phyloP scores from a whole-genome alignment of 2,329 filamentous ascomycete genomes.

The Alternaria consortialis region DNA sequence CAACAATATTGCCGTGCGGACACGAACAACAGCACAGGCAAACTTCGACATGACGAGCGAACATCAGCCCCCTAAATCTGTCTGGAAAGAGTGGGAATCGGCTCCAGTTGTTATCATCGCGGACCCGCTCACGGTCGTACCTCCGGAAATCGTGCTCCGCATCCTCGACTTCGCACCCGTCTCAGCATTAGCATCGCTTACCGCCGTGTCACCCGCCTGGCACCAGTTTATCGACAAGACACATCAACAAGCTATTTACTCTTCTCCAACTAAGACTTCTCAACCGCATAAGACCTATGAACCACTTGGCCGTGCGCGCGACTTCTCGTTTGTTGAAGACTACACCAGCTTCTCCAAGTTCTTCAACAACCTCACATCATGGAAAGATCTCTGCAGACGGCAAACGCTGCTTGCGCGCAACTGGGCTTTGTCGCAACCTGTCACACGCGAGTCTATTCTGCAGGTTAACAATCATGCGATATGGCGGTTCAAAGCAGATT shows the following conservation, averaged over 20 bases:
- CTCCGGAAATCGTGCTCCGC: slow-evolving; percentile 17
- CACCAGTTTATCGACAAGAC: slow-evolving; percentile 16
- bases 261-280: slow-evolving; percentile 7
- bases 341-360: slow-evolving; percentile 15
- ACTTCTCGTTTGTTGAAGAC: slow-evolving; percentile 6
- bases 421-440: slow-evolving; percentile 3
- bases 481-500: slow-evolving; percentile 17
- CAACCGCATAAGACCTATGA: not conserved
- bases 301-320: slow-evolving; percentile 1
- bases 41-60: not conserved
- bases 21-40: not conserved
- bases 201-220: slow-evolving; percentile 10
- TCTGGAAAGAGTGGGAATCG: not conserved
- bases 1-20: slow-evolving; percentile 4
- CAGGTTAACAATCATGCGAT: slow-evolving; percentile 11
- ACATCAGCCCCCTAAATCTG: not conserved
- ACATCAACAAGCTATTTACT: slow-evolving; percentile 14
- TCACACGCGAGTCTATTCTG: slow-evolving; percentile 12
- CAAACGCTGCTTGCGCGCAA: slow-evolving; percentile 10
- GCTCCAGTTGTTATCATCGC: not conserved
- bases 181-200: slow-evolving; percentile 9
- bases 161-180: slow-evolving; percentile 17
- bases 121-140: slow-evolving; percentile 15
- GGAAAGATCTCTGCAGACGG: slow-evolving; percentile 13
- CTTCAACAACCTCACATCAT: slow-evolving; percentile 11